These are phyloP conservation scores for Plantago major DNA, from an alignment of 257 asterid species.

Conservation along the genomic window DNA sequence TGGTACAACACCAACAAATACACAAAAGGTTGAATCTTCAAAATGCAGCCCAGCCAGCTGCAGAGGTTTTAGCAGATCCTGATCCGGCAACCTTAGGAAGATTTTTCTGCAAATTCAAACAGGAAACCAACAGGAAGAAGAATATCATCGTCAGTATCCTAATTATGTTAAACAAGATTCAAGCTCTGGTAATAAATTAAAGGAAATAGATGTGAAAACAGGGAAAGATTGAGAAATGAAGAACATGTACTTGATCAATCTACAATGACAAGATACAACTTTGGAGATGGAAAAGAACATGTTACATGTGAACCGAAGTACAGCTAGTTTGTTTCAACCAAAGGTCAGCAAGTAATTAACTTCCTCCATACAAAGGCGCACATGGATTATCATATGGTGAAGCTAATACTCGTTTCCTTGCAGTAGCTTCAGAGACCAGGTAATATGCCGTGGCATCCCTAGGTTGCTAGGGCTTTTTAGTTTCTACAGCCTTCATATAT, in stretches of 20 bases:
- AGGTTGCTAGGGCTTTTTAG: not conserved
- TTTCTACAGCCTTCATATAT: not conserved
- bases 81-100: conserved; percentile 72
- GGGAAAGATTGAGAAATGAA: not conserved
- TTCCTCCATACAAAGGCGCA: not conserved
- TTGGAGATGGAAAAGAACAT: not conserved
- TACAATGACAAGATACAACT: not conserved
- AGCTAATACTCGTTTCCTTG: too few relatives aligned
- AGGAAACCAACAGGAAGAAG: conserved; percentile 3
- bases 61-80: conserved; percentile 53
- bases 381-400: not conserved
- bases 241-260: not conserved
- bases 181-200: not conserved
- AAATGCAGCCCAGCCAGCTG: conserved; percentile 99
- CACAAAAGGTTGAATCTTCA: conserved; percentile 29
- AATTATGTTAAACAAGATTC: not conserved
- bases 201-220: too few relatives aligned
- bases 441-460: too few relatives aligned
- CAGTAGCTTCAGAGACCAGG: too few relatives aligned
- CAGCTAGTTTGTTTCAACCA: not conserved
- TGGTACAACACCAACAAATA: conserved; percentile 43
- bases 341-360: not conserved
- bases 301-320: not conserved
- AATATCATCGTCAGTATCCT: not conserved
- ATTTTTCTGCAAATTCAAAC: conserved; percentile 55